Evolutionary conservation across 1,284 basidiomycete species (phyloP), one percentile per base, ranked within the genome.

Genomic region (Irpex sp.): DNA sequence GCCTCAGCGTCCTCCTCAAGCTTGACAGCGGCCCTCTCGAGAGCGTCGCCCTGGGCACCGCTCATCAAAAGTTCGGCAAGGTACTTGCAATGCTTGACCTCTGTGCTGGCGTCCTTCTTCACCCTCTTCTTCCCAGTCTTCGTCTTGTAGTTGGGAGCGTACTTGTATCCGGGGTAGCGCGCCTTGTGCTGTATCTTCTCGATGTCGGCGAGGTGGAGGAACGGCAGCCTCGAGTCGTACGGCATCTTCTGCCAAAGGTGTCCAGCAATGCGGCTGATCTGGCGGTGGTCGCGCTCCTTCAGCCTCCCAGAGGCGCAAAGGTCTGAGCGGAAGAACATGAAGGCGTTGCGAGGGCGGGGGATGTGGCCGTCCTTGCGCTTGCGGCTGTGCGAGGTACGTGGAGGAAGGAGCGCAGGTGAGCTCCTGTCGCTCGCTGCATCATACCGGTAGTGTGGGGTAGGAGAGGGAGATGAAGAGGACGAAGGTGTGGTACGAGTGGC

Each of bases 341-440:
- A 96, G 4, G 91, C 86, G 70, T 96, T 96, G 56, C 89, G 84
- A 3, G 93, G 93, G 15, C 92, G 86, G 60, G 88, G 87, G 64
- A 93, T 84, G 69, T 83, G 79, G 26, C 76, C 76, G 2, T 76
- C 71, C 63, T 75, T 74, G 64, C 77, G 77, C 64, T 77, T 80
- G 66, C 78, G 78, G 2, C 76, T 74, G 64, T 81, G 81, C 8
- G 80, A 78, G 8, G 68, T 67, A 19, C 61, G 59, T 5, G 40
- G 40, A 59, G 62, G 65, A 48, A 51, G 48, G 51, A 62, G 11
- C 55, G 15, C 21, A 59, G 31, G 7, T n/a, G 54, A 38, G 15
- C 52, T 31, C 44, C 6, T 38, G 56, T 58, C 57, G 21, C 44
- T 52, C 31, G 47, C 49, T 2, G 3, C 54, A 51, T 52, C 21